Conservation (phyloP, 805 yeast genomes). For the Wickerhamiella siamensis region DNA sequence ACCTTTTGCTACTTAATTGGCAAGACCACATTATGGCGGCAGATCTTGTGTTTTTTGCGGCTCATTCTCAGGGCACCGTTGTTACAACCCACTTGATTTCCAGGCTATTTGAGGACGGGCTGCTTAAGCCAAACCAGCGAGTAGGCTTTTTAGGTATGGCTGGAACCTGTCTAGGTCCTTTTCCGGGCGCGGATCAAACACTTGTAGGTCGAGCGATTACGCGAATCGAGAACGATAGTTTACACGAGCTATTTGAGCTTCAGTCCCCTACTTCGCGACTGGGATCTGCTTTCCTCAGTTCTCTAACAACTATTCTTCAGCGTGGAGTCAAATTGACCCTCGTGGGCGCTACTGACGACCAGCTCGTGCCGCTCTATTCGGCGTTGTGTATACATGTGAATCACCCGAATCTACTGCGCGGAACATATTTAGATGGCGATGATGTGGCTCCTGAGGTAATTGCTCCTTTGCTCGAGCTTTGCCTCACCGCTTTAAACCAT, state of each 20-base stretch:
- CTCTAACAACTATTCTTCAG: conserved; percentile 47
- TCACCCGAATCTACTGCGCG: conserved; percentile 83
- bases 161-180: conserved; percentile 88
- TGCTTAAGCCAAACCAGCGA: conserved; percentile 28
- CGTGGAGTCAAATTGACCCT: conserved; percentile 66
- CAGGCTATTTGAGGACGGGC: conserved; percentile 48
- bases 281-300: conserved; percentile 53
- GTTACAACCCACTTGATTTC: conserved; percentile 75
- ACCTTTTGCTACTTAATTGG: conserved; percentile 58
- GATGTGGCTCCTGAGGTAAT: conserved; percentile 71
- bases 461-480: conserved; percentile 54
- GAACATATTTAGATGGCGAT: conserved; percentile 75
- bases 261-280: conserved; percentile 63
- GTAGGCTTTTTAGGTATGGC: conserved; percentile 87
- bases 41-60: conserved; percentile 79
- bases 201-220: conserved; percentile 77
- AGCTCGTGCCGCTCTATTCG: conserved; percentile 82
- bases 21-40: conserved; percentile 39
- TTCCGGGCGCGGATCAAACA: conserved; percentile 76
- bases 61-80: conserved; percentile 94
- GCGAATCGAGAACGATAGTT: conserved; percentile 75
- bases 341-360: conserved; percentile 87
- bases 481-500: conserved; percentile 56
- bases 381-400: conserved; percentile 65
- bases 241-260: conserved; percentile 75